These are phyloP conservation scores for Monosporozyma yasuniensis DNA, from an alignment of 805 yeast species.

Conservation along the genomic window DNA sequence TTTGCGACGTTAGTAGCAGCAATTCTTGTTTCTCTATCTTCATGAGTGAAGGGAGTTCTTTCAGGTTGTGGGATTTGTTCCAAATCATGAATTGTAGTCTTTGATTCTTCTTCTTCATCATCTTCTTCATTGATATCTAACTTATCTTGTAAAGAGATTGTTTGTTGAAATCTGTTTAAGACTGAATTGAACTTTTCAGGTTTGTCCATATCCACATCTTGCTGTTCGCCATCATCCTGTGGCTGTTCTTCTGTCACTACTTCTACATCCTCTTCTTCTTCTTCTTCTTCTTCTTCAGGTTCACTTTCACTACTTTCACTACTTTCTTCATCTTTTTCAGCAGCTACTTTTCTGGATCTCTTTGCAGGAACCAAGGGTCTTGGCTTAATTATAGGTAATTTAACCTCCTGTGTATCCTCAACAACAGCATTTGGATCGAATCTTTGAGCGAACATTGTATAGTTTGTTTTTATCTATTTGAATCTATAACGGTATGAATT, in stretches of 20 bases:
- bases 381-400: background rate
- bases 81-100: slow-evolving; percentile 31
- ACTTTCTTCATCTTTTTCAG: slow-evolving; percentile 10
- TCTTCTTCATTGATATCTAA: slow-evolving; percentile 19
- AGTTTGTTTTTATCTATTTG: too few relatives aligned
- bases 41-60: background rate
- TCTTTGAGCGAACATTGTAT: slow-evolving; percentile 53
- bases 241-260: slow-evolving; percentile 5
- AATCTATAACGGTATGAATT: background rate
- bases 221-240: slow-evolving; percentile 5
- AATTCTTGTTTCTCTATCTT: background rate
- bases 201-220: slow-evolving; percentile 5
- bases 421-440: slow-evolving; percentile 41
- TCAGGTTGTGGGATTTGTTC: slow-evolving; percentile 83
- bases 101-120: slow-evolving; percentile 10
- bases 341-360: slow-evolving; percentile 12
- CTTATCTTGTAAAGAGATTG: slow-evolving; percentile 30
- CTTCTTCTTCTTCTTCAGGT: slow-evolving; percentile 3
- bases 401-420: background rate
- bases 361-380: slow-evolving; percentile 14
- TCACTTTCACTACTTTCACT: slow-evolving; percentile 9
- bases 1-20: background rate
- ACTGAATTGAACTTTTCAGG: slow-evolving; percentile 40
- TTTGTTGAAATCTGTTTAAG: slow-evolving; percentile 43
- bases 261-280: slow-evolving; percentile 5